Evolutionary conservation across 163 green algal species (phyloP).

Genomic region (Volvox carteri): DNA sequence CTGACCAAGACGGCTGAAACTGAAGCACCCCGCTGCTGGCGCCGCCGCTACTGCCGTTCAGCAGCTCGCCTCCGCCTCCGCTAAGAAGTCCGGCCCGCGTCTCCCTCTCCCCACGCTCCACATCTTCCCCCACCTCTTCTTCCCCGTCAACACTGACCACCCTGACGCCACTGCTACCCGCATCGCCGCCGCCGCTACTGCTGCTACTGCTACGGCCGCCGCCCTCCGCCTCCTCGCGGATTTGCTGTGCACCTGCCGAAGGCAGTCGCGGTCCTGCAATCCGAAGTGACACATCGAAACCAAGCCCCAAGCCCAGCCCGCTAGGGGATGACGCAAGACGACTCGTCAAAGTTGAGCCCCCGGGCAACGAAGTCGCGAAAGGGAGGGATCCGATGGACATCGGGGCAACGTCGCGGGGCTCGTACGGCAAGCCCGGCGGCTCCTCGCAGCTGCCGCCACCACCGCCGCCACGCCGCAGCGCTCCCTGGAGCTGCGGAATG

Average conservation of each 20-base stretch:
- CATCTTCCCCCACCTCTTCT: no score
- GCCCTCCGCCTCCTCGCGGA: no score
- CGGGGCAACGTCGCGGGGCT: background rate
- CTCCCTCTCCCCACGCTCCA: no score
- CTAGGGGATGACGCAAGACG: background rate
- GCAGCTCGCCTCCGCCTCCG: background rate
- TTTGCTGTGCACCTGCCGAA: no score
- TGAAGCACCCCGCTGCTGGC: constrained; percentile 37
- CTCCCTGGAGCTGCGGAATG: background rate
- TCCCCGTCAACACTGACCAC: background rate
- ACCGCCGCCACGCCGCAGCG: background rate
- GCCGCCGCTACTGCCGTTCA: background rate
- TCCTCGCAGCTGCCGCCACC: background rate
- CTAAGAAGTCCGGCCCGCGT: no score
- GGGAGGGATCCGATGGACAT: constrained; percentile 30
- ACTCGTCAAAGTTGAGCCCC: background rate
- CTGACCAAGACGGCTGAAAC: constrained; percentile 45
- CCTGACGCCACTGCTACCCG: background rate
- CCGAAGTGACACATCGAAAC: constrained; percentile 1
- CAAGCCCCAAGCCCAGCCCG: constrained; percentile 36
- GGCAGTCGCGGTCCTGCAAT: no score
- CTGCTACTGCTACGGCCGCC: constrained; percentile 15
- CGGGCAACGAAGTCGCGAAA: constrained; percentile 41
- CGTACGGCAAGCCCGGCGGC: background rate
- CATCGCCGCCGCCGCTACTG: constrained; percentile 11